Base-by-base conservation (phyloP, 23 red algal species). In the Agarophyton chilense region DNA sequence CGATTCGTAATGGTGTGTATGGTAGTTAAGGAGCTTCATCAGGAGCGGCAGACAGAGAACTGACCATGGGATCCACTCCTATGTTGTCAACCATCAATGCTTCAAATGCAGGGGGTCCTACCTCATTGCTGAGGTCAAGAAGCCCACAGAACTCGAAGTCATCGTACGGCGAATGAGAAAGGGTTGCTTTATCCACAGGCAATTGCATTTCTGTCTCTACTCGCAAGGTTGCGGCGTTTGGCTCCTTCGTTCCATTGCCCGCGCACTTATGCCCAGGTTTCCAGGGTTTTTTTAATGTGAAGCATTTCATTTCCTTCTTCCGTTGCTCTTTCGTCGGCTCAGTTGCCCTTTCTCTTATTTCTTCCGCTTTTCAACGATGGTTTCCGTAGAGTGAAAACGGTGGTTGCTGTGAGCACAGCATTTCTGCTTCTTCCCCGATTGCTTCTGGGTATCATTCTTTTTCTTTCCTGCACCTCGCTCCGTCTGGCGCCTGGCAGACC, bases 261-360 rank as follows among this genome's bases (percentile, higher is more conserved):
- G 45, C 7, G 43, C 77, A 81, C 52, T 81, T 81, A 45, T 63
- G 77, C 7, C 77, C 36, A 41, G 25, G 77, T 17, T 61, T 56
- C 77, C 77, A 81, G 19, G 51, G 45, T 39, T 81, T 10, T 10
- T 19, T 58, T n/a, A 43, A 79, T 10, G 53, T 62, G 52, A 38
- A 81, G 24, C 32, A 81, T 39, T 61, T 81, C 4, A 4, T 16
- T 63, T 81, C 77, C 31, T 39, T 81, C 51, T 39, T n/a, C n/a
- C n/a, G 77, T 42, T 81, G 52, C 77, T 62, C 77, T 12, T 47
- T 47, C 6, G 6, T 41, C 51, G 61, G 29, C 13, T 38, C 24
- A 52, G n/a, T 13, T 6, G 13, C 2, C 63, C 77, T 3, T 29
- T n/a, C n/a, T n/a, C n/a, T n/a, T n/a, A n/a, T n/a, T n/a, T n/a